These are phyloP conservation scores for Pulicaria dysenterica DNA, from an alignment of 129 eudicot genomes.

Conservation along the genomic window DNA sequence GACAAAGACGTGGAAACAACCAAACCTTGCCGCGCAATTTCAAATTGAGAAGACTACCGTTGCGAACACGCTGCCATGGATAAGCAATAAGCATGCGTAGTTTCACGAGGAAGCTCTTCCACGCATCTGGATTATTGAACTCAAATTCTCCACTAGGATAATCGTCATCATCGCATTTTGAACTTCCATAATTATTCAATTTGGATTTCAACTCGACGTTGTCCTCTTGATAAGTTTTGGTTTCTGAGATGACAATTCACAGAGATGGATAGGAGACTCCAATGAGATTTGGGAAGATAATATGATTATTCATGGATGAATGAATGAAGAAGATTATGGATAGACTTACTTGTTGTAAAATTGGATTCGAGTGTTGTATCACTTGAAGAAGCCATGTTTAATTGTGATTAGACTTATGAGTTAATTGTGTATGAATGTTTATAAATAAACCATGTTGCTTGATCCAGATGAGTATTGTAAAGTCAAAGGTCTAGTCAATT, in stretches of 20 bases:
- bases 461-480: too few relatives aligned
- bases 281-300: neutral
- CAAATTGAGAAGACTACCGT: constrained; percentile 74
- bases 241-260: neutral
- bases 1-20: neutral
- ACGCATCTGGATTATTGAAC: constrained; percentile 41
- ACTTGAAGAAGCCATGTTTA: too few relatives aligned
- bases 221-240: constrained; percentile 17
- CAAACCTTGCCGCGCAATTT: constrained; percentile 88
- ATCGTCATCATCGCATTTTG: constrained; percentile 21
- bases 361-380: too few relatives aligned
- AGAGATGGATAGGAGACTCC: too few relatives aligned
- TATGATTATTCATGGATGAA: neutral
- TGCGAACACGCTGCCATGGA: constrained; percentile 79
- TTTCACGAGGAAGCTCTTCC: constrained; percentile 70
- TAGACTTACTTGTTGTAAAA: too few relatives aligned
- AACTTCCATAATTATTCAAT: constrained; percentile 19
- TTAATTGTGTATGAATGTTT: too few relatives aligned
- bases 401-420: too few relatives aligned
- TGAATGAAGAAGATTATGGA: too few relatives aligned
- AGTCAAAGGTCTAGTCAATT: too few relatives aligned
- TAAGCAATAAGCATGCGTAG: constrained; percentile 58
- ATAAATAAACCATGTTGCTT: too few relatives aligned
- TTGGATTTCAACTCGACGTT: constrained; percentile 16
- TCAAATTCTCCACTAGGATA: constrained; percentile 84